Evolutionary conservation across 139 green algal species (phyloP).

Genomic region (Astrephomene gubernaculifera): DNA sequence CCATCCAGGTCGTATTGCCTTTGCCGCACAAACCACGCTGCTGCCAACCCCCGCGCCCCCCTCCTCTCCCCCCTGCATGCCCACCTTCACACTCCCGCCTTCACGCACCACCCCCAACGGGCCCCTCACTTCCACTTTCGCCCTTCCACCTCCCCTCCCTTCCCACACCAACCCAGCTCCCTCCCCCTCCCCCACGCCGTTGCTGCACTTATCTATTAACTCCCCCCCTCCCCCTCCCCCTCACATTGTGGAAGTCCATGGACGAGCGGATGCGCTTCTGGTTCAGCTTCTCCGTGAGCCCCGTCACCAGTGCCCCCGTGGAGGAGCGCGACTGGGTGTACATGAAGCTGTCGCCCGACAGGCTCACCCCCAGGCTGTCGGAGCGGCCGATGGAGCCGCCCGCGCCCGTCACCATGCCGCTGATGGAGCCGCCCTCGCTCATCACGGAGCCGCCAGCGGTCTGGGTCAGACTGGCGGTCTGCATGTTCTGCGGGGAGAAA

Average conservation of each 20-base stretch:
- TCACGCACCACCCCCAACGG: too few relatives aligned
- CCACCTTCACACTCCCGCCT: too few relatives aligned
- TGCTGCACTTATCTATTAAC: too few relatives aligned
- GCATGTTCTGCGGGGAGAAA: slow-evolving; percentile 3
- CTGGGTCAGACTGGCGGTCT: slow-evolving; percentile 38
- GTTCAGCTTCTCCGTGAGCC: slow-evolving; percentile 76
- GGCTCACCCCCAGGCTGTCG: slow-evolving; percentile 34
- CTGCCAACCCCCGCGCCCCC: too few relatives aligned
- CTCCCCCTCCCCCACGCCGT: too few relatives aligned
- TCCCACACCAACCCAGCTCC: not conserved
- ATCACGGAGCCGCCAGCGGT: slow-evolving; percentile 24
- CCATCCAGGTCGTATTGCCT: too few relatives aligned
- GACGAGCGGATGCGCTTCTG: slow-evolving; percentile 62
- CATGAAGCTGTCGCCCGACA: slow-evolving; percentile 43
- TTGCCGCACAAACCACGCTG: too few relatives aligned
- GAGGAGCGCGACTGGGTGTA: slow-evolving; percentile 49
- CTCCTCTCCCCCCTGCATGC: too few relatives aligned
- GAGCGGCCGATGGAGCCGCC: slow-evolving; percentile 29
- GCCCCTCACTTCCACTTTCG: too few relatives aligned
- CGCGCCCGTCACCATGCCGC: slow-evolving; percentile 29
- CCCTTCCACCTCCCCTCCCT: too few relatives aligned
- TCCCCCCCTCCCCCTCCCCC: not conserved
- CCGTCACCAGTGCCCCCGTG: slow-evolving; percentile 65
- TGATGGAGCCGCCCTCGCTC: slow-evolving; percentile 43
- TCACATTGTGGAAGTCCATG: slow-evolving; percentile 53